Percentiles rank a stretch among this genome's conserved stretches.
Conservation (phyloP, 768 basidiomycete genomes). For the Sistotremastrum suecicum region DNA sequence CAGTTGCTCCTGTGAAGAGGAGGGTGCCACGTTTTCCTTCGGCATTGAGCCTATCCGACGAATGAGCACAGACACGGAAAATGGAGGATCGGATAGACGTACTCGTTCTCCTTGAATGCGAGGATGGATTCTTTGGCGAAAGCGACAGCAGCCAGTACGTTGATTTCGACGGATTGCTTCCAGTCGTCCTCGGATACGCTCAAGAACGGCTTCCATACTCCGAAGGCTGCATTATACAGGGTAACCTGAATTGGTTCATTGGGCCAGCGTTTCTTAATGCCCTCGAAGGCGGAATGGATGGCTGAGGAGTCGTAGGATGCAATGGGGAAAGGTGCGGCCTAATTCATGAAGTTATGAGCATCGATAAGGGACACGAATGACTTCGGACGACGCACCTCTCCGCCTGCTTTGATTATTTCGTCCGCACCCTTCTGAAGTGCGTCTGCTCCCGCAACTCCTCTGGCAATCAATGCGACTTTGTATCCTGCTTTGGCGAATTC, state of each 20-base stretch:
- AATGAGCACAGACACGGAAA: too few relatives aligned
- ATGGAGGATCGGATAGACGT: too few relatives aligned
- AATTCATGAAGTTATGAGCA: neutral
- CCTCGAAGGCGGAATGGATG: conserved; percentile 18
- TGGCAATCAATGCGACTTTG: conserved; percentile 25
- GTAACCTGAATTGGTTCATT: conserved; percentile 22
- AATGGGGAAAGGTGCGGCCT: conserved; percentile 27
- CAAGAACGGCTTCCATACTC: conserved; percentile 25
- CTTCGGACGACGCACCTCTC: conserved; percentile 15
- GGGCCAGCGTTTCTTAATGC: conserved; percentile 21
- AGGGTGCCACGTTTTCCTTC: conserved; percentile 44
- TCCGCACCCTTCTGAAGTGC: conserved; percentile 19
- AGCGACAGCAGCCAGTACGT: conserved; percentile 25
- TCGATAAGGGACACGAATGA: neutral
- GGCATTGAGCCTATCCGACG: conserved; percentile 8
- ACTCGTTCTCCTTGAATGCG: conserved; percentile 18
- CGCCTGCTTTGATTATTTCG: conserved; percentile 21
- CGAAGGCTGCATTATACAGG: conserved; percentile 25
- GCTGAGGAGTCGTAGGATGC: conserved; percentile 18
- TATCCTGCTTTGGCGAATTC: conserved; percentile 26
- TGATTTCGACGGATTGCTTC: conserved; percentile 15
- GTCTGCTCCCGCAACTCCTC: conserved; percentile 12
- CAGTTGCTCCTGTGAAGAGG: conserved; percentile 64
- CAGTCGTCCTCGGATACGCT: conserved; percentile 24
- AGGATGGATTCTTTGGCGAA: conserved; percentile 22